Evolutionary conservation across 768 basidiomycete species (phyloP), one percentile per base, ranked within the genome.

Genomic region (Rhodocollybia butyracea): DNA sequence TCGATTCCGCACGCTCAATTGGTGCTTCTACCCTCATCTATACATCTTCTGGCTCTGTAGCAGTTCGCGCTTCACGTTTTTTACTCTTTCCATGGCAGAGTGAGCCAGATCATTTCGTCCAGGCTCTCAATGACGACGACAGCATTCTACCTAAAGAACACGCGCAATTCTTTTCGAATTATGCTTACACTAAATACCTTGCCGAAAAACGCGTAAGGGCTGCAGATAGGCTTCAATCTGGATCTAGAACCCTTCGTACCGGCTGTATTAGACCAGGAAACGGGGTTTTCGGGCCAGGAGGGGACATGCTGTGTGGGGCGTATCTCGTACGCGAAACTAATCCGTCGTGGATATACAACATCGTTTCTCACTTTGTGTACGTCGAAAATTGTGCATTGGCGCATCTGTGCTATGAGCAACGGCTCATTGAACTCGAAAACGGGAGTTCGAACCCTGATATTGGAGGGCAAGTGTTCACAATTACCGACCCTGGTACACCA

Each of bases 211-310:
- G 67, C 11, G 79, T 84, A 12, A 70, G 78, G 51, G 60, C 63
- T 17, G 63, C 71, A 4, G 76, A 77, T 59, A 66, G 64, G 19
- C 60, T 69, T 19, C 57, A 57, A 6, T 69, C 71, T 2, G 67
- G 68, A 8, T 34, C 29, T 11, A 60, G 40, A 55, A 13, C 19
- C 21, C 65, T 91, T 42, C 77, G 86, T 48, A 91, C 88, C 7
- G 88, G 89, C 0, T 85, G 81, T 58, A 74, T 91, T 40, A 81
- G 89, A n/a, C 89, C 89, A 2, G 88, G 89, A 0, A 90, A 90
- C 57, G 88, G 86, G 0, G 69, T 89, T 3, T 91, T 81, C 66
- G 89, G 89, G 2, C 83, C 88, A 1, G 81, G 88, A 34, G 89
- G 88, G 3, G 89, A 91, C 65, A 77, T 86, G 61, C 63, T 88